Evolutionary conservation across 129 eudicot species (phyloP).

Genomic region (Calendula officinalis): DNA sequence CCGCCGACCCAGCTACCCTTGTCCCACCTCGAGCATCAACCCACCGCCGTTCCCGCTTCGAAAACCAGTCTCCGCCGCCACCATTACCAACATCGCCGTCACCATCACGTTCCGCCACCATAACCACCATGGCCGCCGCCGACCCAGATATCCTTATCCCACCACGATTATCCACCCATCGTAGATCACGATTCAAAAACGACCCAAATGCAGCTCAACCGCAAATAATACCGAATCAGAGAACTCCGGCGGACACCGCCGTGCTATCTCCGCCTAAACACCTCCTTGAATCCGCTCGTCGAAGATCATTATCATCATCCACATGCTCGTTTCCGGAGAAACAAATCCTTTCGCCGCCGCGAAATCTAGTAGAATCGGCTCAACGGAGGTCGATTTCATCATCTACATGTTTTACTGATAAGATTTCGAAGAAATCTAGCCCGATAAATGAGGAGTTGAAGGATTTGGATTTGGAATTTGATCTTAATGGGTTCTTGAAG

Average conservation of each 20-base stretch:
- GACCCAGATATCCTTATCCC: conserved; percentile 41
- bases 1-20: conserved; percentile 28
- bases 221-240: conserved; percentile 34
- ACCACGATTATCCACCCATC: conserved; percentile 55
- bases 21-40: conserved; percentile 56
- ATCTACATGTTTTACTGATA: conserved; percentile 42
- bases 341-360: conserved; percentile 52
- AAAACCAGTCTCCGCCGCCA: conserved; percentile 37
- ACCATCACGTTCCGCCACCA: conserved; percentile 35
- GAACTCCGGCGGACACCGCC: conserved; percentile 20
- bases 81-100: conserved; percentile 16
- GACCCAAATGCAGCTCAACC: conserved; percentile 46
- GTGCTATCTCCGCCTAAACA: conserved; percentile 65
- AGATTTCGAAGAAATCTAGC: conserved; percentile 25
- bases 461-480: conserved; percentile 27
- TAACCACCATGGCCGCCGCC: conserved; percentile 21
- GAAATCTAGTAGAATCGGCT: conserved; percentile 62
- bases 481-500: conserved; percentile 54
- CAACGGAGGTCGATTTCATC: conserved; percentile 64
- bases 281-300: conserved; percentile 49
- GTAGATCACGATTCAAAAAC: conserved; percentile 61
- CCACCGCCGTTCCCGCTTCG: conserved; percentile 53
- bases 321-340: conserved; percentile 43
- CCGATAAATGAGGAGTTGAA: conserved; percentile 23
- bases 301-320: conserved; percentile 58